Evolutionary conservation across 2,329 filamentous ascomycete species (phyloP).

Genomic region (Penicillium sp.): DNA sequence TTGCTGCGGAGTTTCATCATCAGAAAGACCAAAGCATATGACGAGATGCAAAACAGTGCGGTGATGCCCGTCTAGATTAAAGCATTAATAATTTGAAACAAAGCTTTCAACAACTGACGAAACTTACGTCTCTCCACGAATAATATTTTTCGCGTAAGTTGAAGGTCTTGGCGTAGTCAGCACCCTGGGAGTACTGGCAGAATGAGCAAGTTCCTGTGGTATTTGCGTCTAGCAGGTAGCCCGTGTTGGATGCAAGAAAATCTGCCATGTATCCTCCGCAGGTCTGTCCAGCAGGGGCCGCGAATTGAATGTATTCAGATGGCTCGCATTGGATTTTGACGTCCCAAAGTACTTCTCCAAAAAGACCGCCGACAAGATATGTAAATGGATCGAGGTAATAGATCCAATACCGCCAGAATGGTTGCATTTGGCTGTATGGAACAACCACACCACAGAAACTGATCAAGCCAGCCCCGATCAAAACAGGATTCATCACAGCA

Average conservation of each 20-base stretch:
- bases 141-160: slow-evolving; percentile 36
- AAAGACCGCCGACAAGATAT: slow-evolving; percentile 42
- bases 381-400: slow-evolving; percentile 47
- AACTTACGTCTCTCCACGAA: slow-evolving; percentile 38
- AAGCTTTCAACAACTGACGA: not conserved
- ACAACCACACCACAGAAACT: slow-evolving; percentile 43
- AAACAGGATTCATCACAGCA: slow-evolving; percentile 55
- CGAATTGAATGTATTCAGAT: slow-evolving; percentile 33
- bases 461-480: slow-evolving; percentile 49
- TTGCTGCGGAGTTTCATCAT: slow-evolving; percentile 53
- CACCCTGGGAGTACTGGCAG: slow-evolving; percentile 32
- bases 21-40: slow-evolving; percentile 46
- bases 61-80: slow-evolving; percentile 39
- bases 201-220: slow-evolving; percentile 29
- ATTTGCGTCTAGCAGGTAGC: slow-evolving; percentile 31
- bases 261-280: slow-evolving; percentile 37
- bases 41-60: slow-evolving; percentile 44
- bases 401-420: slow-evolving; percentile 46
- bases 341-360: slow-evolving; percentile 40
- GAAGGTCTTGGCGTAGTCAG: slow-evolving; percentile 36
- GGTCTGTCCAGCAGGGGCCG: slow-evolving; percentile 28
- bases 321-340: slow-evolving; percentile 37
- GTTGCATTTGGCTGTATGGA: slow-evolving; percentile 37
- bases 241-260: slow-evolving; percentile 28
- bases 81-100: slow-evolving; percentile 1